Evolutionary conservation across 2,329 filamentous ascomycete genomes (phyloP).

Genomic region (Alternaria sp.): DNA sequence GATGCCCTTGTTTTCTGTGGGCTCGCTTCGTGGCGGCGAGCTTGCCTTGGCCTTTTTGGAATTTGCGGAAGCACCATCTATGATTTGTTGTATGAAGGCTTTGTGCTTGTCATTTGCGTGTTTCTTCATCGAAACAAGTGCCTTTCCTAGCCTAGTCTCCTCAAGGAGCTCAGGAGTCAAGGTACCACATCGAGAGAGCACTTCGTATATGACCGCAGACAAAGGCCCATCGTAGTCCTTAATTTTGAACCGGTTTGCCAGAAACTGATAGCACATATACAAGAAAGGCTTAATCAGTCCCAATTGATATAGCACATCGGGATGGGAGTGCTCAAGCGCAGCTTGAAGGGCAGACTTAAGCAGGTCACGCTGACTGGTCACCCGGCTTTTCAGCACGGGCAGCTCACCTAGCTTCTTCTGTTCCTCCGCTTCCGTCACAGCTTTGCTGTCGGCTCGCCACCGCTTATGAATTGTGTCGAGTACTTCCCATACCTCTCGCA

Average conservation of each 20-base stretch:
- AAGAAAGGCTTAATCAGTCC: slow-evolving; percentile 50
- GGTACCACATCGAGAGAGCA: slow-evolving; percentile 68
- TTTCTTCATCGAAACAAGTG: slow-evolving; percentile 68
- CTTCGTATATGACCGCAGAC: slow-evolving; percentile 51
- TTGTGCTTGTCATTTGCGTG: slow-evolving; percentile 71
- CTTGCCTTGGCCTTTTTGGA: slow-evolving; percentile 47
- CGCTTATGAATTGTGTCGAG: slow-evolving; percentile 65
- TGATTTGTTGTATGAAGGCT: slow-evolving; percentile 64
- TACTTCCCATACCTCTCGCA: slow-evolving; percentile 65
- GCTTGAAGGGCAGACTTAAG: slow-evolving; percentile 59
- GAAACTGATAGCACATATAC: slow-evolving; percentile 56
- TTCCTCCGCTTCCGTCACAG: slow-evolving; percentile 64
- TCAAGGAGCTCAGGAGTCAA: slow-evolving; percentile 65
- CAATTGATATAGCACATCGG: slow-evolving; percentile 52
- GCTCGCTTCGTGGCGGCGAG: slow-evolving; percentile 32
- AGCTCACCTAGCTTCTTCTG: slow-evolving; percentile 62
- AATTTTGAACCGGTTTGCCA: slow-evolving; percentile 55
- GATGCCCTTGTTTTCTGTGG: slow-evolving; percentile 34
- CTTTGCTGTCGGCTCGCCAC: slow-evolving; percentile 65
- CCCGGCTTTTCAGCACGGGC: slow-evolving; percentile 61
- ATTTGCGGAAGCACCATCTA: slow-evolving; percentile 52
- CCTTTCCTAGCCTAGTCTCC: slow-evolving; percentile 69
- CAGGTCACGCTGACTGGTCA: slow-evolving; percentile 63
- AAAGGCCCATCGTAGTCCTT: slow-evolving; percentile 54
- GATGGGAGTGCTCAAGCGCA: slow-evolving; percentile 55